Conservation (phyloP, 768 basidiomycete species). For the Tricholoma terreum region DNA sequence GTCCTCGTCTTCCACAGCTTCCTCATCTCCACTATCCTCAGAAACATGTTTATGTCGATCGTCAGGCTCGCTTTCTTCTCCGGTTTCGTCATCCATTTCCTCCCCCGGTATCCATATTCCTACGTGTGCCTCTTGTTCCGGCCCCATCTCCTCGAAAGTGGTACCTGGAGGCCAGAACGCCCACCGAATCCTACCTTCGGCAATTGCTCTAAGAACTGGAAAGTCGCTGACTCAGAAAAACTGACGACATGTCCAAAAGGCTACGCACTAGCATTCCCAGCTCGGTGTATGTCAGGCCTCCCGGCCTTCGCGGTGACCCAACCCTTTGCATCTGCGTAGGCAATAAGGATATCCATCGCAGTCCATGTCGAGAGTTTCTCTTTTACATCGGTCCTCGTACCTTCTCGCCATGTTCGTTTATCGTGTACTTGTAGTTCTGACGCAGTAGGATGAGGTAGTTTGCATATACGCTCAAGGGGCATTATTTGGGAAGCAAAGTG, state of each 20-base stretch:
- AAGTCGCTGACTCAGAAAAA: slow-evolving; percentile 1
- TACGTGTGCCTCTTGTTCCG: slow-evolving; percentile 27
- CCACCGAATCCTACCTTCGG: slow-evolving; percentile 81
- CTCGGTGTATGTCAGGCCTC: slow-evolving; percentile 82
- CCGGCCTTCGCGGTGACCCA: slow-evolving; percentile 93
- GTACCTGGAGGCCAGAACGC: slow-evolving; percentile 76
- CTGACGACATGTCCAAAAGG: not conserved
- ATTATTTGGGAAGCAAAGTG: slow-evolving; percentile 62
- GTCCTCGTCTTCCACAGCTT: slow-evolving; percentile 18
- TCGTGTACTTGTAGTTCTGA: slow-evolving; percentile 41
- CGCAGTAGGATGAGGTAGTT: slow-evolving; percentile 50
- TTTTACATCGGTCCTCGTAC: slow-evolving; percentile 27
- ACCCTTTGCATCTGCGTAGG: slow-evolving; percentile 73
- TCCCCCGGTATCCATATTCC: slow-evolving; percentile 60
- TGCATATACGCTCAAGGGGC: slow-evolving; percentile 73
- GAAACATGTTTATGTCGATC: slow-evolving; percentile 25
- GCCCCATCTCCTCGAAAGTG: slow-evolving; percentile 20
- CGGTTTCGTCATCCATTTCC: slow-evolving; percentile 30
- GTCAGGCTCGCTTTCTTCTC: slow-evolving; percentile 32
- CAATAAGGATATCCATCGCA: slow-evolving; percentile 78
- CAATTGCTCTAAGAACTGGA: slow-evolving; percentile 75
- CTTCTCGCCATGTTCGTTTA: slow-evolving; percentile 79
- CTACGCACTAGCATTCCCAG: slow-evolving; percentile 82
- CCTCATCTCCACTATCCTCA: slow-evolving; percentile 20
- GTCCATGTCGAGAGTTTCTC: slow-evolving; percentile 57